A percentile compares a stretch with the other conserved stretches of the same genome.
phyloP scores from a whole-genome alignment of 495 filamentous ascomycete species.

The Gamarada debralockiae region DNA sequence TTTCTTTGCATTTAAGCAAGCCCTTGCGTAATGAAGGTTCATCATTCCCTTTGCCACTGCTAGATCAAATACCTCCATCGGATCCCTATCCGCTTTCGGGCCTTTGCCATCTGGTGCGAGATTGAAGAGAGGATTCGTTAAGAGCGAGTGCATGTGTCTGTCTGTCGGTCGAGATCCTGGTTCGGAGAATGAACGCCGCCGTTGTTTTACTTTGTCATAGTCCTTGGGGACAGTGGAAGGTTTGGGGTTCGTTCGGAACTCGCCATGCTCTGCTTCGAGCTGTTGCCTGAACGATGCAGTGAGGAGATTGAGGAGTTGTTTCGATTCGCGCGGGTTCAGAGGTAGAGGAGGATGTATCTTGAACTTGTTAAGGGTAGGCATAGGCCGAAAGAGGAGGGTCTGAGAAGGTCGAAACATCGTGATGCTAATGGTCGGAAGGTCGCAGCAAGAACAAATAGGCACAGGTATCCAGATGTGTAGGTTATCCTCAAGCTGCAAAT shows the following conservation, averaged over 20 bases:
- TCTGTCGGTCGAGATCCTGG: constrained; percentile 30
- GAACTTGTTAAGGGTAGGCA: constrained; percentile 16
- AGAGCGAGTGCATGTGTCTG: constrained; percentile 48
- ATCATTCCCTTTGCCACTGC: constrained; percentile 26
- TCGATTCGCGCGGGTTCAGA: constrained; percentile 53
- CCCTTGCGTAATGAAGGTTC: constrained; percentile 11
- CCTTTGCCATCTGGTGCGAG: background rate
- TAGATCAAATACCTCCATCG: constrained; percentile 32
- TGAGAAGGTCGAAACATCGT: constrained; percentile 23
- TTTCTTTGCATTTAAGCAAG: constrained; percentile 20
- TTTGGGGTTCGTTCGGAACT: constrained; percentile 8
- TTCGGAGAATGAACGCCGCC: constrained; percentile 8
- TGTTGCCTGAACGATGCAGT: constrained; percentile 65
- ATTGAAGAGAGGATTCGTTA: constrained; percentile 54
- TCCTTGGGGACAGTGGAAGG: background rate
- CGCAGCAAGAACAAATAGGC: no score
- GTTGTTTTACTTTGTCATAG: constrained; percentile 5
- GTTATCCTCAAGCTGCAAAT: background rate
- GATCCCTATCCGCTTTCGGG: constrained; percentile 6
- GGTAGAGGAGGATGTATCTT: constrained; percentile 64
- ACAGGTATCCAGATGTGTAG: no score
- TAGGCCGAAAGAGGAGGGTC: constrained; percentile 10
- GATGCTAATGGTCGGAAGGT: background rate
- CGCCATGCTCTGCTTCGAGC: constrained; percentile 51
- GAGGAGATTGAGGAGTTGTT: constrained; percentile 57